Evolutionary conservation across 2,329 filamentous ascomycete species (phyloP), one percentile per base, ranked within the genome.

Genomic region (Aspergillus novofumigatus): DNA sequence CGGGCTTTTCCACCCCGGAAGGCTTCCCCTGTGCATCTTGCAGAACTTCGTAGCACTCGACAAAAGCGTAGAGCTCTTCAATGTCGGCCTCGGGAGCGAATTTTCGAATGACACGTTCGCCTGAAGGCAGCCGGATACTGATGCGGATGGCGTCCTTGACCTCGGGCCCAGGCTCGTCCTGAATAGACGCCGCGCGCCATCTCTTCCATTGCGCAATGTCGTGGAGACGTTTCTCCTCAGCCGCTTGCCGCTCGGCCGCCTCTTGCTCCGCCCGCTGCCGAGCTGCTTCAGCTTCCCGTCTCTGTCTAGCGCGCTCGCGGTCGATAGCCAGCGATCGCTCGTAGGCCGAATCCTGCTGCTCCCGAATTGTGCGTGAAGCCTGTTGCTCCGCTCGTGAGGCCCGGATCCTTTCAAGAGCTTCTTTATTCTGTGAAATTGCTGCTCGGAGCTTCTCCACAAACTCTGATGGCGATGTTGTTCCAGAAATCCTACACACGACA

Each of bases 1-100:
- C 77, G 0, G 91, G 91, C 64, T 85, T 75, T 3, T 75, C 68
- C 1, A 73, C 71, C 21, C 72, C 74, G 32, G 77, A 70, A 17
- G 75, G 72, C 3, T 64, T 67, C 58, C 58, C 59, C 55, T 65
- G 51, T 52, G 61, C 38, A 29, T 75, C 74, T 38, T 82, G 74
- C 3, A 92, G 65, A 5, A 88, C 65, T 53, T 91, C 86, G 70
- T 92, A 88, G 75, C 93, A 97, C 70, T 99, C 94, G 2, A 97
- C 92, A 75, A 96, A 97, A 0, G 93, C 94, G 73, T 97, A 97
- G 5, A 99, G 77, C 67, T 97, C 92, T 70, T 97, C 93, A 41
- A 97, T 78, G 2, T 83, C 81, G 0, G 89, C 85, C n/a, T 85
- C 79, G 1, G 82, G 79, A 0, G 80, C 73, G 71, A 99, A 97